phyloP scores from a whole-genome alignment of 306 rosid genomes.

The Acacia acuminata region DNA sequence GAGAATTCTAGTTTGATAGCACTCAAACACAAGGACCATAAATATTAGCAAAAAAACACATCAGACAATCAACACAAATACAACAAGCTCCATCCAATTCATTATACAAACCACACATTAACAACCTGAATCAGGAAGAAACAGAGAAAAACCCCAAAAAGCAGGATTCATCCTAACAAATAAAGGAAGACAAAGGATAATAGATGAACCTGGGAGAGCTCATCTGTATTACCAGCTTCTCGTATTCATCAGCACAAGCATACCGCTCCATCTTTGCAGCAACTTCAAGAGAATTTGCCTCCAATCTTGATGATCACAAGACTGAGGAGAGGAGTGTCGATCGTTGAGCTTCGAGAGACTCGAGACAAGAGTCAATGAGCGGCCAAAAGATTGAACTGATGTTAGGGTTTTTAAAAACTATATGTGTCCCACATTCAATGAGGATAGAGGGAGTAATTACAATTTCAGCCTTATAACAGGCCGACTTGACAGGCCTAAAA shows the following conservation, averaged over 20 bases:
- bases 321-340: no score
- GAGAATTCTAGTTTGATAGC: not conserved
- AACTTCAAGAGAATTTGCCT: not conserved
- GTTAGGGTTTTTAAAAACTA: no score
- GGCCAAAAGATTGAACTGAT: no score
- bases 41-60: not conserved
- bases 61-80: not conserved
- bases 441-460: no score
- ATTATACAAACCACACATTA: not conserved
- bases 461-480: no score
- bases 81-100: not conserved
- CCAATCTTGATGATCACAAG: not conserved
- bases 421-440: no score
- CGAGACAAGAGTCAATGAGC: no score
- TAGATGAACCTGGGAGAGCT: conserved; percentile 67
- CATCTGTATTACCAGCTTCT: conserved; percentile 78
- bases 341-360: no score
- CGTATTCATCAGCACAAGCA: conserved; percentile 70
- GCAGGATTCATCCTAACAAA: not conserved
- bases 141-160: not conserved
- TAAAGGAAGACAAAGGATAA: not conserved
- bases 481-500: no score
- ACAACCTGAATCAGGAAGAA: not conserved
- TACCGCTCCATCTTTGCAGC: conserved; percentile 68
- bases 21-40: not conserved